Evolutionary conservation across 306 rosid species (phyloP), one percentile per base, ranked within the genome.

Genomic region (Ormosia semicastrata): DNA sequence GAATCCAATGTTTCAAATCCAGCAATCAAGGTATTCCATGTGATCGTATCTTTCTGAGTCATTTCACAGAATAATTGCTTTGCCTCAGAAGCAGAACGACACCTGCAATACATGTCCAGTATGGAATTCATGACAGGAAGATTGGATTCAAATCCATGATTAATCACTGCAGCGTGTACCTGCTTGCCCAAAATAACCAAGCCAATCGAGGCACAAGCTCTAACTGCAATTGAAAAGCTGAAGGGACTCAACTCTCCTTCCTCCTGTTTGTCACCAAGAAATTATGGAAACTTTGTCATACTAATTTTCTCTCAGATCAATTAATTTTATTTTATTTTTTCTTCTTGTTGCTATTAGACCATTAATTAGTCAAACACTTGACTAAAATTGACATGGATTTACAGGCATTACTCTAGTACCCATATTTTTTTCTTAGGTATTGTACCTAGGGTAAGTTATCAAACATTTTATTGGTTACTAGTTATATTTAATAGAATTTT

Each of bases 41-140:
- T 90, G 37, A 93, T 91, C 73, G 84, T 79, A 82, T 91, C 87
- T 76, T 85, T 93, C 68, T 83, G 50, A 40, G 56, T 82, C 89
- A 93, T 87, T 85, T 85, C 90, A 68, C 39, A 56, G 73, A 93
- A 93, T 72, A 85, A 69, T 54, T 87, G 92, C 47, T 86, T 88
- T 77, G 93, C 92, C 86, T 91, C 91, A 14, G 82, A 56, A 39
- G 89, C 77, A 87, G 62, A 77, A 70, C 82, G 86, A 77, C 89
- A 90, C 85, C 91, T 87, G 90, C 92, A 91, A 89, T 93, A 93
- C 95, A 93, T 91, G 83, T 87, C 95, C 39, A 91, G 84, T 76
- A 91, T 71, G 24, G 95, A 88, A 83, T 93, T 91, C 94, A 87
- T 87, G 78, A 91, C 93, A 43, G 96, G 92, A 83, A 88, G 88